Conservation (phyloP, 1,139 yeast genomes). For the Pichia terricola region DNA sequence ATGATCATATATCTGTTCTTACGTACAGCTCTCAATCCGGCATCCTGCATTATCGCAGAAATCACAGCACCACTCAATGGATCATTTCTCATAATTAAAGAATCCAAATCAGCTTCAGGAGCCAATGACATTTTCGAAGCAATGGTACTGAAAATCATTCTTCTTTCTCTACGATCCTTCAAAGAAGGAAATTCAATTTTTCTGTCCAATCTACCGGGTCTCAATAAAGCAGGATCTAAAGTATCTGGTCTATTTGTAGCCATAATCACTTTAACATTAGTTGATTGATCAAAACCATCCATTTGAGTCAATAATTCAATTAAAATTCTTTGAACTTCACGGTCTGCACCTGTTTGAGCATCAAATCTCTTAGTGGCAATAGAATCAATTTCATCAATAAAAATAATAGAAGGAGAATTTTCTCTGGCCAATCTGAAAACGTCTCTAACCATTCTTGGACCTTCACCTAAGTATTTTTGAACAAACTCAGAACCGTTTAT, state of each 20-base stretch:
- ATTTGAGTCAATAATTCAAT: constrained; percentile 94
- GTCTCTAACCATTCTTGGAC: constrained; percentile 99
- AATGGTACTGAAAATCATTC: constrained; percentile 89
- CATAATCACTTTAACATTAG: constrained; percentile 96
- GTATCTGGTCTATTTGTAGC: constrained; percentile 99
- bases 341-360: constrained; percentile 98
- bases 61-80: constrained; percentile 96
- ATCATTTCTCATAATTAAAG: constrained; percentile 89
- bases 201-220: constrained; percentile 98
- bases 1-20: constrained; percentile 94
- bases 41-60: constrained; percentile 99
- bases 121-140: constrained; percentile 98
- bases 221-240: constrained; percentile 88
- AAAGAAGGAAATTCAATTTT: constrained; percentile 94
- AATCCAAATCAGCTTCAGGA: constrained; percentile 94
- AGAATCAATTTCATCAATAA: constrained; percentile 97
- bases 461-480: constrained; percentile 97
- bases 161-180: constrained; percentile 94
- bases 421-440: constrained; percentile 96
- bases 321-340: constrained; percentile 97
- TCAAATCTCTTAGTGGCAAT: constrained; percentile 98
- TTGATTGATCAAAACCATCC: constrained; percentile 97
- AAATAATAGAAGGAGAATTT: constrained; percentile 91
- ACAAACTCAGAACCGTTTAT: constrained; percentile 98
- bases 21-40: constrained; percentile 96